Evolutionary conservation across 1,284 basidiomycete genomes (phyloP), one percentile per base, ranked within the genome.

Genomic region (Lignosus rhinocerotis): DNA sequence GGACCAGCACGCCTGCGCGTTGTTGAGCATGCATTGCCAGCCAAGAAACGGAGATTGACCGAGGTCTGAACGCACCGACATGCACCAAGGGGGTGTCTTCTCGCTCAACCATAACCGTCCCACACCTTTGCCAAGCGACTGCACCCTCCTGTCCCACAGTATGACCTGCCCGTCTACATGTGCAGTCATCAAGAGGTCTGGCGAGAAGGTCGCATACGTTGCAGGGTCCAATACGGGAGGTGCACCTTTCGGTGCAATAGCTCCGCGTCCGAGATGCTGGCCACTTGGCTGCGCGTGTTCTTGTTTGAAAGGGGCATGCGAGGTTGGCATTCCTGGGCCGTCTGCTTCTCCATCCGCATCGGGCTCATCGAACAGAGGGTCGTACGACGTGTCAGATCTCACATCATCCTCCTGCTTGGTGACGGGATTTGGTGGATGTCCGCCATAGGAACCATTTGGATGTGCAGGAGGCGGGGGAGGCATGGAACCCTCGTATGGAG

Each of bases 21-120:
- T 31, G 25, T n/a, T 21, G 44, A 8, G 30, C 25, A 11, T 25
- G 51, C 51, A 41, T 46, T 43, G 11, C 11, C 3, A 33, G 4
- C 5, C 16, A n/a, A 3, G 6, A 21, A 10, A 44, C 1, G 7
- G 12, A 41, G 25, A 11, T 36, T 16, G 42, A 19, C 10, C n/a
- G 12, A 39, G 36, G 46, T 41, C 25, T 31, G 44, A 36, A 78
- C 84, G 71, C 71, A 93, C 90, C 66, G 94, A 94, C 70, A 96
- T 85, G 75, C 94, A 97, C 96, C 96, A 98, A 0, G 96, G 96
- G 21, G 95, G 94, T 10, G 93, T 94, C 73, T 91, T 93, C 62
- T 93, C 92, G 64, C 88, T 92, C 75, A 95, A 85, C 79, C 89
- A 87, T 45, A 98, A 75, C 56, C 94, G 80, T 21, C 94, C 93